Percentiles rank a stretch among this genome's conserved stretches.
These are phyloP conservation scores for Cyclotella atomus DNA, from an alignment of 108 stramenopile species.

Conservation along the genomic window DNA sequence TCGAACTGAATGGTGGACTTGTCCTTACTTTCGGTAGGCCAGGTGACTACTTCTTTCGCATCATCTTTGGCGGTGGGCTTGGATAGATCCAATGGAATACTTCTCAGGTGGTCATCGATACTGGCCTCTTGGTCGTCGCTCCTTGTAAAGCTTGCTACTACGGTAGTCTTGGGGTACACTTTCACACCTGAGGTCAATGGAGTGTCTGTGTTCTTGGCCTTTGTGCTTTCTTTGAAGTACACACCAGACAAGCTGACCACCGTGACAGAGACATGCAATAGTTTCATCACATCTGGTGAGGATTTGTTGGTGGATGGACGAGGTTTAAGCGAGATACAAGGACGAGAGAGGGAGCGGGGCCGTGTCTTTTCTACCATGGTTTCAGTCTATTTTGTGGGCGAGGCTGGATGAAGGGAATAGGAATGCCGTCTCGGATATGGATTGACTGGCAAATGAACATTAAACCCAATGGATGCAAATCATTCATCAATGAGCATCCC, in stretches of 20 bases:
- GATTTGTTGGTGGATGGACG: not conserved
- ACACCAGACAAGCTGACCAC: conserved; percentile 19
- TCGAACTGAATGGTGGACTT: conserved; percentile 21
- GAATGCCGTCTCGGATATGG: no score
- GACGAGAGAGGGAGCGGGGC: not conserved
- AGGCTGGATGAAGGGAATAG: not conserved
- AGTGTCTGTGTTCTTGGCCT: not conserved
- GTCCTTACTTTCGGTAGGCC: conserved; percentile 13
- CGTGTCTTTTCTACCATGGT: not conserved
- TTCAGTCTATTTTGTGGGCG: not conserved
- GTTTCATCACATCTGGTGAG: not conserved
- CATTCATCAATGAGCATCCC: not conserved
- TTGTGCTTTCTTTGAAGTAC: conserved; percentile 11
- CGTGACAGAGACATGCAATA: conserved; percentile 16
- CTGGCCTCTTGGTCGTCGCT: not conserved
- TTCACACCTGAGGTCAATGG: not conserved
- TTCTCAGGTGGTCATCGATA: conserved; percentile 12
- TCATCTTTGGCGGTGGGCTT: not conserved
- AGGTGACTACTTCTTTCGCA: conserved; percentile 8
- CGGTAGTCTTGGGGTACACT: conserved; percentile 5
- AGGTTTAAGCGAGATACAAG: not conserved
- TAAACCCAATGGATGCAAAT: no score
- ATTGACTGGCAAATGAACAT: no score
- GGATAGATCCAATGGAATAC: conserved; percentile 25
- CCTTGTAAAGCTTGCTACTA: conserved; percentile 8